These are phyloP conservation scores for Tetratostichococcus sp. DNA, from an alignment of 139 green algal genomes.

Conservation along the genomic window DNA sequence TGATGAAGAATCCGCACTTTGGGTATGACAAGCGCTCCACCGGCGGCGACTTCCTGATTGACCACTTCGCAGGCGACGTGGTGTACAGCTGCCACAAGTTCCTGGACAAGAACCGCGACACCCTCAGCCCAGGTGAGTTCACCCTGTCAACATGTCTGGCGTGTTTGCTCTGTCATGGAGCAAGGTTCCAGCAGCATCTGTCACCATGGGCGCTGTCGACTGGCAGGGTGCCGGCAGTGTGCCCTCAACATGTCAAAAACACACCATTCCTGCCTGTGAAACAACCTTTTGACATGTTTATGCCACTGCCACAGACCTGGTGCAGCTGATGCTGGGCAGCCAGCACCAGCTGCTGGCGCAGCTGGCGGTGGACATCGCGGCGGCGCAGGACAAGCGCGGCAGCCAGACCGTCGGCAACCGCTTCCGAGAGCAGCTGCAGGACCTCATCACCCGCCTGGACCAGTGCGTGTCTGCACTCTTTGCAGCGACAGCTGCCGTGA, in stretches of 20 bases:
- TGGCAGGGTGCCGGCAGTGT: no score
- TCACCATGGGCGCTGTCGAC: no score
- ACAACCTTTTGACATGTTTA: no score
- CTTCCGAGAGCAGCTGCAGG: constrained; percentile 72
- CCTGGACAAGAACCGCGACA: constrained; percentile 85
- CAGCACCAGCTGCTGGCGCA: constrained; percentile 41
- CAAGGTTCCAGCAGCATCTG: no score
- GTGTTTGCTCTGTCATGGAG: no score
- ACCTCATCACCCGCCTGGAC: constrained; percentile 71
- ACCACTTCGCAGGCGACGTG: constrained; percentile 75
- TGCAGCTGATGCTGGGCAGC: constrained; percentile 61
- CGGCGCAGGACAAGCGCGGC: constrained; percentile 28
- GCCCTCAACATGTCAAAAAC: no score
- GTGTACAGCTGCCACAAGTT: constrained; percentile 58
- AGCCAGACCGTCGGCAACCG: constrained; percentile 52
- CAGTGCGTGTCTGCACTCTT: not conserved
- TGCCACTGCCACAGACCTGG: constrained; percentile 73
- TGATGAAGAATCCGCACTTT: constrained; percentile 50
- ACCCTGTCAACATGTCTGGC: no score
- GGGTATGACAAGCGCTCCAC: constrained; percentile 25
- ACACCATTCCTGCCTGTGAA: no score
- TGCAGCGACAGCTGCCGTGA: no score
- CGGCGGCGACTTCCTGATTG: constrained; percentile 61
- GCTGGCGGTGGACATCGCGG: constrained; percentile 54
- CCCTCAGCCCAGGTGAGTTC: constrained; percentile 43